Base-by-base conservation (phyloP, 2,329 filamentous ascomycete species). In the Pestalotiopsis sp. region DNA sequence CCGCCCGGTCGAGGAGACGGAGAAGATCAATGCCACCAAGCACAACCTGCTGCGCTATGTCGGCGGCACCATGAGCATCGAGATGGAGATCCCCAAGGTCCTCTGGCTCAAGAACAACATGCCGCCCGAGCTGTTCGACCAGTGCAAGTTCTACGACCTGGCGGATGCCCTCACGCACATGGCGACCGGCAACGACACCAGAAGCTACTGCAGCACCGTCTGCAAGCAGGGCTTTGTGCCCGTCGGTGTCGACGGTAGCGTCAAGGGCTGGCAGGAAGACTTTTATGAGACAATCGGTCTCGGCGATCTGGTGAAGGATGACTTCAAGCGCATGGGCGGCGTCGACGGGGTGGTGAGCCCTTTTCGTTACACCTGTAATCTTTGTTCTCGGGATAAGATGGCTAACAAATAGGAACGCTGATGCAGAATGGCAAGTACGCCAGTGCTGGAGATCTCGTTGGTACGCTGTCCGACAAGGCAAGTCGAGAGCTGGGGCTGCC, bases 11-110 rank as follows among this genome's bases (percentile, higher is more conserved):
- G 89, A 93, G 70, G 96, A 99, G 86, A 97, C 95, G 0, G 91
- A 93, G 71, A 92, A 93, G 82, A 97, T 99, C 84, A 99, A 99
- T 80, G 90, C 90, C 67, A 98, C 96, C 2, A 87, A 91, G 66
- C 96, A 99, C 85, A 96, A 97, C 80, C 86, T 99, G 66, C 89
- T 99, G 69, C 92, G 94, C 76, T 99, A 99, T 78, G 96, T 99
- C 20, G 96, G 96, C 74, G 96, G 96, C 71, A 95, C 92, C 79
- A 99, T 99, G 96, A 97, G 94, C 79, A 95, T 98, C 72, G 96
- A 99, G 85, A 99, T 99, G 96, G 96, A 99, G 81, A 97, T 99
- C 67, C 96, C 96, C 72, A 99, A 99, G 83, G 93, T 98, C 1
- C 86, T 98, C 68, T 99, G 96, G 96, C 87, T 99, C 78, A 98